Conservation (phyloP, 2,329 filamentous ascomycete genomes). For the Dactylellina parvicollis region DNA sequence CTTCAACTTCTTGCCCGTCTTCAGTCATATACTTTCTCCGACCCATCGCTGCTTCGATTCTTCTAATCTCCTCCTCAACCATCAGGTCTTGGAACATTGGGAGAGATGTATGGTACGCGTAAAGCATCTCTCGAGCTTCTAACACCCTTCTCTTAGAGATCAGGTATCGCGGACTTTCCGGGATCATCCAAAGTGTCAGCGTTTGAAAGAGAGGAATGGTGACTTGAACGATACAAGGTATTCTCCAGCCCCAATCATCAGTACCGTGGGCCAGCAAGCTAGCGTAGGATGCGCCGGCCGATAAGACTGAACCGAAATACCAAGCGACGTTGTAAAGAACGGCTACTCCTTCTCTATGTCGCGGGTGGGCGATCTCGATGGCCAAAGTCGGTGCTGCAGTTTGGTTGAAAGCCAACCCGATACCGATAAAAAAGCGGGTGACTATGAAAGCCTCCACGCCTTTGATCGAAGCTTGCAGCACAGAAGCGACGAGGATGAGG, state of each 20-base stretch:
- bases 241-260: constrained; percentile 18
- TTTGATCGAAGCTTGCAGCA: neutral
- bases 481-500: constrained; percentile 1
- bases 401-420: constrained; percentile 31
- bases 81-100: neutral
- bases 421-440: constrained; percentile 5
- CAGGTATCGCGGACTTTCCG: constrained; percentile 28
- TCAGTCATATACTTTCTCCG: neutral
- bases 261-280: neutral
- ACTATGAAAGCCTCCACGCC: neutral
- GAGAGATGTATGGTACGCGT: neutral
- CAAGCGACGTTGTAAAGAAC: constrained; percentile 36
- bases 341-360: neutral
- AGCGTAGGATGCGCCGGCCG: neutral
- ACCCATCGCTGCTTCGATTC: neutral
- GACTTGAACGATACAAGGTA: constrained; percentile 25
- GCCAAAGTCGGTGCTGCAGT: constrained; percentile 24
- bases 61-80: constrained; percentile 3
- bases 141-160: neutral
- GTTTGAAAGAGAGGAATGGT: constrained; percentile 19
- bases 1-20: neutral
- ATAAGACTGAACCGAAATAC: constrained; percentile 24
- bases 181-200: neutral
- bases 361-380: constrained; percentile 23
- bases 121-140: constrained; percentile 1